Conservation (phyloP, 768 basidiomycete species). For the Naematelia encephala region DNA sequence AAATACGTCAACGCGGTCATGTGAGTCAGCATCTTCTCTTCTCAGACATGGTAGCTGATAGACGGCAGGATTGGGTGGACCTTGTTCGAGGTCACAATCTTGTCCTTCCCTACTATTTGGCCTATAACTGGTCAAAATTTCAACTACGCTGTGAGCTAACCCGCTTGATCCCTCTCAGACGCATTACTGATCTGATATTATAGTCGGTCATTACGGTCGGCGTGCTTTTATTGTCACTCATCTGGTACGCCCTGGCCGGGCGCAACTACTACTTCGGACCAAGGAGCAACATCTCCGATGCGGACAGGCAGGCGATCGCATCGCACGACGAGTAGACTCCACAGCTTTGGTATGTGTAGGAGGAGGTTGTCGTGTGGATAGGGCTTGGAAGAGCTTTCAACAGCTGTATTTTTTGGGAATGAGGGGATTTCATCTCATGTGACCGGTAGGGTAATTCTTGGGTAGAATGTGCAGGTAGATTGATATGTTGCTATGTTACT, state of each 20-base stretch:
- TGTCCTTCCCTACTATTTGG: conserved; percentile 60
- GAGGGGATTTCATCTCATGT: not conserved
- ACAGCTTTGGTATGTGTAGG: not conserved
- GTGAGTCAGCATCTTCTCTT: conserved; percentile 11
- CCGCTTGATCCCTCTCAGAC: no score
- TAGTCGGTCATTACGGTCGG: conserved; percentile 22
- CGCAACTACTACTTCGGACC: conserved; percentile 22
- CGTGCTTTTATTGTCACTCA: conserved; percentile 22
- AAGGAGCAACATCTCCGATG: conserved; percentile 12
- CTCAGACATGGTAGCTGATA: not conserved
- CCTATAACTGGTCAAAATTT: conserved; percentile 60
- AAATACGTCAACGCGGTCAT: conserved; percentile 35
- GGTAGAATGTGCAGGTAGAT: not conserved
- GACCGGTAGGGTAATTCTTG: not conserved
- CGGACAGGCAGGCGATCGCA: not conserved
- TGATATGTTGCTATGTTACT: no score
- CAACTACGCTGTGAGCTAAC: conserved; percentile 40
- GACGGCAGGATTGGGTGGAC: conserved; percentile 18
- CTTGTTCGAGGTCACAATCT: conserved; percentile 44
- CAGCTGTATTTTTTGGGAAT: not conserved
- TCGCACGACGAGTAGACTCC: not conserved
- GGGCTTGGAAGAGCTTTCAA: not conserved
- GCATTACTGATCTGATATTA: not conserved
- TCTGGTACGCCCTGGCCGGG: conserved; percentile 20
- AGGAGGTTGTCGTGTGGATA: not conserved